These are phyloP conservation scores for Globisporangium alternatum DNA, from an alignment of 352 stramenopile genomes.

Conservation along the genomic window DNA sequence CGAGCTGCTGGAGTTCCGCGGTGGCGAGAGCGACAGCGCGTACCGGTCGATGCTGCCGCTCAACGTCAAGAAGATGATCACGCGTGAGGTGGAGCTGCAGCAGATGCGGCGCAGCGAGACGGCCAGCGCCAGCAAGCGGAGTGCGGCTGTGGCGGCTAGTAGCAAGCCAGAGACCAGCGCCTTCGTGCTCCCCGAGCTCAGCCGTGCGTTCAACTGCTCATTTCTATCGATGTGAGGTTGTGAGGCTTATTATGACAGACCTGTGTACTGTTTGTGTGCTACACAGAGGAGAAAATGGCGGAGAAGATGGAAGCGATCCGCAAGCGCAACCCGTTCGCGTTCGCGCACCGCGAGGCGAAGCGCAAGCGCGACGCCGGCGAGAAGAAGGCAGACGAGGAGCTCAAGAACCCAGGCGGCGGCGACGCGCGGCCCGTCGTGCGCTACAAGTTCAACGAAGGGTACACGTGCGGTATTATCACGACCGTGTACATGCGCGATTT, in stretches of 20 bases:
- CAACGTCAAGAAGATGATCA: slow-evolving; percentile 70
- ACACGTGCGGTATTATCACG: slow-evolving; percentile 89
- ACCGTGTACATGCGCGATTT: slow-evolving; percentile 86
- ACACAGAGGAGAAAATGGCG: slow-evolving; percentile 49
- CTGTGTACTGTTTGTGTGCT: slow-evolving; percentile 6
- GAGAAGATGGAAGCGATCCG: slow-evolving; percentile 61
- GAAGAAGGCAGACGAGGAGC: slow-evolving; percentile 35
- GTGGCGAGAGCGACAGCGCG: slow-evolving; percentile 27
- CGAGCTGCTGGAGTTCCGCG: slow-evolving; percentile 64
- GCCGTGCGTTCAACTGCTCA: slow-evolving; percentile 28
- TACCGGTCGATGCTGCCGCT: slow-evolving; percentile 50
- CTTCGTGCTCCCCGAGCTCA: slow-evolving; percentile 58
- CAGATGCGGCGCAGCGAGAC: slow-evolving; percentile 69
- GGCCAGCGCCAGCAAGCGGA: slow-evolving; percentile 12
- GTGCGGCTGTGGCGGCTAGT: slow-evolving; percentile 8
- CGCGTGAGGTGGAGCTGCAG: slow-evolving; percentile 77
- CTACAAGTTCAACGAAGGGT: slow-evolving; percentile 91
- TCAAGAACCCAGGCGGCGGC: slow-evolving; percentile 11
- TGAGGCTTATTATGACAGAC: not conserved
- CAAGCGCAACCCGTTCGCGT: slow-evolving; percentile 78
- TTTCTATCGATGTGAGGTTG: not conserved
- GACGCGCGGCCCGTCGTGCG: slow-evolving; percentile 48
- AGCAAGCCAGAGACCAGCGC: slow-evolving; percentile 21
- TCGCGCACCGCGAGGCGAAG: slow-evolving; percentile 77
- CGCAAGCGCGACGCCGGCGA: slow-evolving; percentile 55